A percentile compares a stretch with the other conserved stretches of the same genome.
Conservation (phyloP, 192 early-diverging fungal genomes). For the Linnemannia elongata region DNA sequence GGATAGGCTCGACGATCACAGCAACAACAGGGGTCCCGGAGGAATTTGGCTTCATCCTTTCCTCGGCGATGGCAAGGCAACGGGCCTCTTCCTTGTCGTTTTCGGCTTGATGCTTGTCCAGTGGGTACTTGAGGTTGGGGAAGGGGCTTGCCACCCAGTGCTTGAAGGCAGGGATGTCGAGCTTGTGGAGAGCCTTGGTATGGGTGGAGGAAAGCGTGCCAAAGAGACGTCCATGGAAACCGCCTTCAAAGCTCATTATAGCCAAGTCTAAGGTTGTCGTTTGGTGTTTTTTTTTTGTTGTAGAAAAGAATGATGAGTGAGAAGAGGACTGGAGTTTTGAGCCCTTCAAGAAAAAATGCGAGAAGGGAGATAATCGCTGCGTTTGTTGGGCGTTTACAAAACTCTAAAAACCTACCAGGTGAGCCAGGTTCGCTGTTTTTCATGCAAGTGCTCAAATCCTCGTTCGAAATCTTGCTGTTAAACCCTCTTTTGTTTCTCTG, state of each 20-base stretch:
- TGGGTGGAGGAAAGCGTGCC: slow-evolving; percentile 76
- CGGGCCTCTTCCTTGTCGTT: slow-evolving; percentile 72
- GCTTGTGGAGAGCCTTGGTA: slow-evolving; percentile 79
- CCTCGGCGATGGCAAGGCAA: slow-evolving; percentile 66
- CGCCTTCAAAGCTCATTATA: slow-evolving; percentile 73
- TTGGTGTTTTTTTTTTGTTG: background rate
- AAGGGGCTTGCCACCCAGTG: slow-evolving; percentile 64
- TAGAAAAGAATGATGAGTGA: background rate
- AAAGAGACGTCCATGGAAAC: slow-evolving; percentile 80
- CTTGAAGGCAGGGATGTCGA: slow-evolving; percentile 80
- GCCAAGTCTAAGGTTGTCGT: slow-evolving; percentile 57
- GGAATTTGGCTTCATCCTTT: slow-evolving; percentile 56
- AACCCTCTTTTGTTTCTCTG: slow-evolving; percentile 64
- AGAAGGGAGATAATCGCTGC: background rate
- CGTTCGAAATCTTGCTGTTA: slow-evolving; percentile 32
- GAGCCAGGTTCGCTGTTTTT: slow-evolving; percentile 74
- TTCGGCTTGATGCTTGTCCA: slow-evolving; percentile 68
- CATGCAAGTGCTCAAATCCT: slow-evolving; percentile 72
- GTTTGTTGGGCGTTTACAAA: background rate
- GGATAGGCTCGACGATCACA: slow-evolving; percentile 78
- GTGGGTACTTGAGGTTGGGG: slow-evolving; percentile 76
- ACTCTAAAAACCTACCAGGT: slow-evolving; percentile 52
- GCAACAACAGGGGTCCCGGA: slow-evolving; percentile 70
- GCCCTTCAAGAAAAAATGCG: background rate
- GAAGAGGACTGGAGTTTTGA: background rate